A percentile compares a stretch with the other conserved stretches of the same genome.
Evolutionary conservation across 495 filamentous ascomycete genomes (phyloP).

Genomic region (Hypoxylon trugodes): DNA sequence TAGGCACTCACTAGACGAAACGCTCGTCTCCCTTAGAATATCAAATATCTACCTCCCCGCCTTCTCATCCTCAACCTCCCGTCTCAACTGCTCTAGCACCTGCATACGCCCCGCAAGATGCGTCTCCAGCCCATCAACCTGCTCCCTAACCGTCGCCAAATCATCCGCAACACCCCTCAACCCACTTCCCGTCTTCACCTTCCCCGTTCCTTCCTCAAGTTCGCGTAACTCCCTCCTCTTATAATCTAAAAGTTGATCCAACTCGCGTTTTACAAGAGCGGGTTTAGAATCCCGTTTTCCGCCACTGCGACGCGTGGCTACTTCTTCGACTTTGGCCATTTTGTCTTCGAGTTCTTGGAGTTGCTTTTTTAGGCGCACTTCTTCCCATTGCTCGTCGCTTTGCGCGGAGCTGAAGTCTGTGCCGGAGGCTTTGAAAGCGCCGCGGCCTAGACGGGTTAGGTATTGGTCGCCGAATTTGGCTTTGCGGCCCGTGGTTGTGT

Average conservation of each 20-base stretch:
- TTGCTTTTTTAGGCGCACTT: conserved; percentile 92
- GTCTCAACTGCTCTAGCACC: conserved; percentile 64
- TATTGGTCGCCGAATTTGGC: conserved; percentile 98
- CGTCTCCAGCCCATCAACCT: conserved; percentile 74
- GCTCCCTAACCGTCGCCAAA: conserved; percentile 77
- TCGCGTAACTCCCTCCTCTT: conserved; percentile 73
- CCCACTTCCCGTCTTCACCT: conserved; percentile 66
- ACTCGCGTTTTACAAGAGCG: conserved; percentile 89
- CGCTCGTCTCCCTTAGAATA: neutral
- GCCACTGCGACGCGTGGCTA: conserved; percentile 65
- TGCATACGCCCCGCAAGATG: conserved; percentile 67
- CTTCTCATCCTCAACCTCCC: conserved; percentile 73
- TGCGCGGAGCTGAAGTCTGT: conserved; percentile 84
- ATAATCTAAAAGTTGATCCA: conserved; percentile 87
- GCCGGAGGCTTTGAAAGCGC: conserved; percentile 78
- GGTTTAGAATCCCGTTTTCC: conserved; percentile 72
- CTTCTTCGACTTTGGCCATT: conserved; percentile 76
- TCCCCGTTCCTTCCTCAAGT: conserved; percentile 78
- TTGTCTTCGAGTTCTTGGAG: conserved; percentile 86
- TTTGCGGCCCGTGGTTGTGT: conserved; percentile 84
- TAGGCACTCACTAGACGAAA: no score
- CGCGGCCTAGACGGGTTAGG: conserved; percentile 81
- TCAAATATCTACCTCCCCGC: conserved; percentile 43
- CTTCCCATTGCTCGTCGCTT: conserved; percentile 91
- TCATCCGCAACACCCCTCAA: conserved; percentile 70